Evolutionary conservation across 1,284 basidiomycete species (phyloP).

Genomic region (Phenoliferia sp.): DNA sequence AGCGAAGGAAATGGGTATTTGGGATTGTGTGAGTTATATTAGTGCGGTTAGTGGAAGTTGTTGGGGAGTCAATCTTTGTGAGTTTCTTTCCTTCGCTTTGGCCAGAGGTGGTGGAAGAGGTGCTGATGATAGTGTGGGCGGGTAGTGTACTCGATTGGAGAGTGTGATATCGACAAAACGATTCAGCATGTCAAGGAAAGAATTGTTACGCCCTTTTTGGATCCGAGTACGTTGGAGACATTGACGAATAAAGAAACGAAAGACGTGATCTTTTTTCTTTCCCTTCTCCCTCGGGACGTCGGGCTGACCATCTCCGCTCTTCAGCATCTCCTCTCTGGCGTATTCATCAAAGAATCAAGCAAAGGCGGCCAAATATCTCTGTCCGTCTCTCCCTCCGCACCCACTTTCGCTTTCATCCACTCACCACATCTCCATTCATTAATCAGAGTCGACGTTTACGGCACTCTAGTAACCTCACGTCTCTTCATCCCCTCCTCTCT

Average conservation of each 20-base stretch:
- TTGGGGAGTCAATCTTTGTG: neutral
- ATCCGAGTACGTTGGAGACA: conserved; percentile 43
- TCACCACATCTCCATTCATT: neutral
- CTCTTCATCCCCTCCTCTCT: conserved; percentile 43
- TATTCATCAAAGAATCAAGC: conserved; percentile 45
- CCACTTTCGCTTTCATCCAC: too few relatives aligned
- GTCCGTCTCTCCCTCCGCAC: neutral
- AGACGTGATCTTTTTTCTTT: conserved; percentile 37
- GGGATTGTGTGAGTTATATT: conserved; percentile 44
- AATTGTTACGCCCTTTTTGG: conserved; percentile 45
- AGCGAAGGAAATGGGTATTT: conserved; percentile 42
- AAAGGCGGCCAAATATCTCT: conserved; percentile 42
- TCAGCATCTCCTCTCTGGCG: conserved; percentile 40
- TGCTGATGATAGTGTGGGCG: neutral
- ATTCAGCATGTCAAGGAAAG: conserved; percentile 42
- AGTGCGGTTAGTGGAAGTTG: conserved; percentile 44
- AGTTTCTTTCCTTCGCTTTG: neutral
- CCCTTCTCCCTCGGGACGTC: neutral
- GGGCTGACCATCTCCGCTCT: neutral
- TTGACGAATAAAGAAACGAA: conserved; percentile 45
- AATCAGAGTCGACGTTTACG: conserved; percentile 43
- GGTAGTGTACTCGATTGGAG: conserved; percentile 44
- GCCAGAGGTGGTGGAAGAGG: conserved; percentile 27
- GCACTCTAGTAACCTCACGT: conserved; percentile 46
- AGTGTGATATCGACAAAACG: conserved; percentile 35